phyloP scores from a whole-genome alignment of 148 eudicot species.

The Rhododendron williamsianum region DNA sequence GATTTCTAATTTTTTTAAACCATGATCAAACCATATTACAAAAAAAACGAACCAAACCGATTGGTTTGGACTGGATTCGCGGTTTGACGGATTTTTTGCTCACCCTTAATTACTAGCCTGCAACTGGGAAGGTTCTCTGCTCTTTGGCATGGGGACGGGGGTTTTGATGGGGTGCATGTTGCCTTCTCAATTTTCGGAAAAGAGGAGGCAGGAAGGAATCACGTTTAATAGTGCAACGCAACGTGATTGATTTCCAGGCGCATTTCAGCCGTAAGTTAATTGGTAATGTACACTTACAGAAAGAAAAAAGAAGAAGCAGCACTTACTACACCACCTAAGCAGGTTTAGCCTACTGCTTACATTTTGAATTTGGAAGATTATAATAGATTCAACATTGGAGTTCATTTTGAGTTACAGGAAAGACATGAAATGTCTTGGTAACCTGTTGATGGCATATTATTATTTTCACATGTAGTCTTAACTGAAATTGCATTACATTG shows the following conservation, averaged over 20 bases:
- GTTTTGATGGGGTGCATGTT: background rate
- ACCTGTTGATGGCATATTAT: background rate
- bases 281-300: background rate
- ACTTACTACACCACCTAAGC: background rate
- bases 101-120: background rate
- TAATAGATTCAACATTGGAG: background rate
- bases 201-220: background rate
- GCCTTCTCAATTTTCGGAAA: background rate
- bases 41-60: too few species aligned
- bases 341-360: background rate
- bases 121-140: background rate
- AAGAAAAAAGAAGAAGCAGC: background rate
- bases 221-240: background rate
- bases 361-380: background rate
- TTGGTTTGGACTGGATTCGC: too few species aligned
- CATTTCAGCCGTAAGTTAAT: background rate
- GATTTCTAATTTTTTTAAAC: too few species aligned
- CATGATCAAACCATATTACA: too few species aligned
- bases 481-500: background rate
- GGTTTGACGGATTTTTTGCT: too few species aligned
- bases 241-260: background rate
- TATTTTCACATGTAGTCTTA: background rate
- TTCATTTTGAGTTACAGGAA: background rate
- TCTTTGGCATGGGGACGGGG: background rate
- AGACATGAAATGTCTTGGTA: conserved; percentile 4